Evolutionary conservation across 805 yeast genomes (phyloP).

Genomic region (Starmerella vitae): DNA sequence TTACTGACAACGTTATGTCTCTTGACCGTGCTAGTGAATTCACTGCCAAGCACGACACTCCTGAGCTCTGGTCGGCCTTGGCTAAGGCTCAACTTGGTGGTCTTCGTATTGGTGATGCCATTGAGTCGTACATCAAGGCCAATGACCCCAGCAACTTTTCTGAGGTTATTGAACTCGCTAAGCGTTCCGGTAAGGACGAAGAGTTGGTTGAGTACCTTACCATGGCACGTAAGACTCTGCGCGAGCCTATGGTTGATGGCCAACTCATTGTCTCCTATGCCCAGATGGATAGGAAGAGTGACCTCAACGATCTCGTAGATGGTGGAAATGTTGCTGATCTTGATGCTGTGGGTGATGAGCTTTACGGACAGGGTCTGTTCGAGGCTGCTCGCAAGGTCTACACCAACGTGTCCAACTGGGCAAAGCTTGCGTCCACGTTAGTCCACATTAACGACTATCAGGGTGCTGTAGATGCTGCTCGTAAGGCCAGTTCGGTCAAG

Average conservation of each 20-base stretch:
- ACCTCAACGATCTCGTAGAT: conserved; percentile 70
- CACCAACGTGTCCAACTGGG: conserved; percentile 79
- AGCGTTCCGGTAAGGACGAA: conserved; percentile 91
- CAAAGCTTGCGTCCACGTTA: conserved; percentile 90
- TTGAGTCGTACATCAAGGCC: conserved; percentile 82
- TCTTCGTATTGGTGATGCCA: conserved; percentile 78
- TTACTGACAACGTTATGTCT: conserved; percentile 86
- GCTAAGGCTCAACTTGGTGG: conserved; percentile 96
- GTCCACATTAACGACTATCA: conserved; percentile 88
- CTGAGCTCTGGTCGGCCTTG: conserved; percentile 86
- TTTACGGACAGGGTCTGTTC: conserved; percentile 68
- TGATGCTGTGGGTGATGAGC: conserved; percentile 82
- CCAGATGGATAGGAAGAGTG: conserved; percentile 54
- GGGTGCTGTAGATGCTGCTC: conserved; percentile 95
- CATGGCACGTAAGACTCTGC: conserved; percentile 82
- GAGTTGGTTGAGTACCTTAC: conserved; percentile 74
- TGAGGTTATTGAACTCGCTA: conserved; percentile 86
- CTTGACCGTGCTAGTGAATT: conserved; percentile 88
- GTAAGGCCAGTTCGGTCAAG: conserved; percentile 84
- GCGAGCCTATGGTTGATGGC: conserved; percentile 89
- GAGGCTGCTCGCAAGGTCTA: conserved; percentile 86
- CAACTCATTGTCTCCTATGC: conserved; percentile 84
- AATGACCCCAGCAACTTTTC: conserved; percentile 81
- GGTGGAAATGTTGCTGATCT: conserved; percentile 88
- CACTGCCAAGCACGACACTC: conserved; percentile 75